phyloP scores from a whole-genome alignment of 352 stramenopile genomes.

The Pythium biforme region DNA sequence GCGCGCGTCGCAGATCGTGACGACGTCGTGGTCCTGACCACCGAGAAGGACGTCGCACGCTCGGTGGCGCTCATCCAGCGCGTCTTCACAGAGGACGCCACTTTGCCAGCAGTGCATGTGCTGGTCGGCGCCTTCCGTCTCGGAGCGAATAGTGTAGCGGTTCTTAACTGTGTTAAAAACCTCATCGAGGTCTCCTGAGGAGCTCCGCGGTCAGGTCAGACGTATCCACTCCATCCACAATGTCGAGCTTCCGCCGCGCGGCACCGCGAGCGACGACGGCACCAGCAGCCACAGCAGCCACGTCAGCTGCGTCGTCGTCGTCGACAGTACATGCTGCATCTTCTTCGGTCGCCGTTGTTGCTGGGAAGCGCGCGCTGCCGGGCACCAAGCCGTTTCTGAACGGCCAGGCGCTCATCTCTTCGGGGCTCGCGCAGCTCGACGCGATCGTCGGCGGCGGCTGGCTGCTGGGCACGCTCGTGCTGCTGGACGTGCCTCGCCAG shows the following conservation, averaged over 20 bases:
- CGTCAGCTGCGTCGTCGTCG: background rate
- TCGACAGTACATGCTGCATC: too few relatives aligned
- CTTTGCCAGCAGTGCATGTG: constrained; percentile 19
- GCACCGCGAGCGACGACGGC: background rate
- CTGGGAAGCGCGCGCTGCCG: constrained; percentile 17
- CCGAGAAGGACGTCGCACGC: constrained; percentile 61
- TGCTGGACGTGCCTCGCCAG: constrained; percentile 43
- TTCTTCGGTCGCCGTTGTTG: too few relatives aligned
- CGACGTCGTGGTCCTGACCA: constrained; percentile 52
- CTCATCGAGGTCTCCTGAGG: background rate
- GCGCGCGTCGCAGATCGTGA: background rate
- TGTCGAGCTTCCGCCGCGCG: constrained; percentile 42
- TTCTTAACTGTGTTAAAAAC: constrained; percentile 26
- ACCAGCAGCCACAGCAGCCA: background rate
- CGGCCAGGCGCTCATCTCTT: constrained; percentile 57
- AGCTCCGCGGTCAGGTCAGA: too few relatives aligned
- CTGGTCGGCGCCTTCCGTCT: constrained; percentile 18
- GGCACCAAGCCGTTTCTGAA: constrained; percentile 72
- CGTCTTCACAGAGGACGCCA: background rate
- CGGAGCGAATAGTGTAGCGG: background rate
- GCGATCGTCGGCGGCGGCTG: constrained; percentile 52
- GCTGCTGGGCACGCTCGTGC: constrained; percentile 45
- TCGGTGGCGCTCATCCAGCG: constrained; percentile 23
- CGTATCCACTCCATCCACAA: constrained; percentile 20
- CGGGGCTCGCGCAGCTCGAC: constrained; percentile 54